Evolutionary conservation across 2,329 filamentous ascomycete species (phyloP).

Genomic region (Aspergillus sp.): DNA sequence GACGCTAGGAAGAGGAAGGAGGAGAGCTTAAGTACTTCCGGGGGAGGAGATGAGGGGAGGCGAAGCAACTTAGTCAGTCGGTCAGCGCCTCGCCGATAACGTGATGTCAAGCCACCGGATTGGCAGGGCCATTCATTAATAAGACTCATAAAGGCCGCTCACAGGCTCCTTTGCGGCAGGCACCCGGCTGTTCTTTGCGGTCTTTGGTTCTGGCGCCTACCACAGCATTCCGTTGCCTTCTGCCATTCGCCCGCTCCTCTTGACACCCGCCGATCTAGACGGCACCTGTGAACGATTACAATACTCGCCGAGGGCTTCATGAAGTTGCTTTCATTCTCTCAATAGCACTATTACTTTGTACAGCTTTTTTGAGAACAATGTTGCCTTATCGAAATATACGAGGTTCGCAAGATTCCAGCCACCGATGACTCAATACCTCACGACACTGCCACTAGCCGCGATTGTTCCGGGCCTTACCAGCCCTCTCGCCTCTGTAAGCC

Average conservation of each 20-base stretch:
- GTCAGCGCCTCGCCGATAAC: constrained; percentile 31
- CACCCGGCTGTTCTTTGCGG: constrained; percentile 5
- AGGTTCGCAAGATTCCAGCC: constrained; percentile 4
- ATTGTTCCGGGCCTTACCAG: background rate
- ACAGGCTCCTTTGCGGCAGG: background rate
- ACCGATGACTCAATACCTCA: constrained; percentile 1
- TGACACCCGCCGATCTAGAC: background rate
- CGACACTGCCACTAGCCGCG: background rate
- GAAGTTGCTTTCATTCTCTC: too few relatives aligned
- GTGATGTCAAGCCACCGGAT: constrained; percentile 20
- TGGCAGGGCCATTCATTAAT: constrained; percentile 6
- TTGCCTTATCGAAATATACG: background rate
- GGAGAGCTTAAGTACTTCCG: constrained; percentile 32
- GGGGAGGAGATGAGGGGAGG: constrained; percentile 27
- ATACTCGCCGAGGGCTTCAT: background rate
- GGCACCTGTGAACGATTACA: background rate
- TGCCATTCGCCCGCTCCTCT: background rate
- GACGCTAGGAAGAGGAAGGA: constrained; percentile 21
- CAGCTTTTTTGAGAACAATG: background rate
- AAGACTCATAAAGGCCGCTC: background rate
- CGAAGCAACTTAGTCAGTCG: constrained; percentile 30
- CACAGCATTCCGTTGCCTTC: constrained; percentile 18
- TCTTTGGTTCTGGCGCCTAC: constrained; percentile 18
- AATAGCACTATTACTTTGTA: background rate
- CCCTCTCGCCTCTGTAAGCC: background rate